phyloP scores from a whole-genome alignment of 139 green algal genomes.

The Chlamydomonas sphaeroides region DNA sequence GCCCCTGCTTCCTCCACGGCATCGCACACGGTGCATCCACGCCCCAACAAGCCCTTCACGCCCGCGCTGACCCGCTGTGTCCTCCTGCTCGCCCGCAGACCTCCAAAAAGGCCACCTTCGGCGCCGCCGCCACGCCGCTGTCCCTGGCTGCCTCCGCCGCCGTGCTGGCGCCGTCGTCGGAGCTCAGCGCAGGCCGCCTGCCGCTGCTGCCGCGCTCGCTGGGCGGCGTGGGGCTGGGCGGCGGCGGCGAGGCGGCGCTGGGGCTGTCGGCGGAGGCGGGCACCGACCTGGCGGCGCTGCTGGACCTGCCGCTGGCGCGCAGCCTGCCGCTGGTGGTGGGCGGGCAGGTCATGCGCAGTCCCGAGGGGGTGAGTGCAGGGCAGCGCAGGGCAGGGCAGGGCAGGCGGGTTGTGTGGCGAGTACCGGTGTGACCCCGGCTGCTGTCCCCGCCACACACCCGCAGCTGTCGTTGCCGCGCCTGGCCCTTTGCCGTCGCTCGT shows the following conservation, averaged over 20 bases:
- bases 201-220: not conserved
- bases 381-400: too few relatives aligned
- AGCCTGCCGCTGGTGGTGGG: not conserved
- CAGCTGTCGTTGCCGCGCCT: too few relatives aligned
- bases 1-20: too few relatives aligned
- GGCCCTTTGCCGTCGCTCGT: too few relatives aligned
- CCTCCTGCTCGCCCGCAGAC: not conserved
- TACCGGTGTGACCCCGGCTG: too few relatives aligned
- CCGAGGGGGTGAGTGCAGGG: slow-evolving; percentile 26
- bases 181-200: slow-evolving; percentile 11
- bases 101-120: not conserved
- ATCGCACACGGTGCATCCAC: too few relatives aligned
- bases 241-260: not conserved
- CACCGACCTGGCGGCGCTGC: not conserved
- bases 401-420: too few relatives aligned
- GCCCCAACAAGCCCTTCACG: too few relatives aligned
- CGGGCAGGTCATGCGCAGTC: not conserved
- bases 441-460: too few relatives aligned
- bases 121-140: not conserved
- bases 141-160: not conserved
- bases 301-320: slow-evolving; percentile 7
- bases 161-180: not conserved
- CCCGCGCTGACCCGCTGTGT: too few relatives aligned
- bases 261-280: not conserved
- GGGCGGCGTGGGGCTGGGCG: too few relatives aligned